Evolutionary conservation across 2,329 filamentous ascomycete species (phyloP).

Genomic region (Alternaria brassicae): DNA sequence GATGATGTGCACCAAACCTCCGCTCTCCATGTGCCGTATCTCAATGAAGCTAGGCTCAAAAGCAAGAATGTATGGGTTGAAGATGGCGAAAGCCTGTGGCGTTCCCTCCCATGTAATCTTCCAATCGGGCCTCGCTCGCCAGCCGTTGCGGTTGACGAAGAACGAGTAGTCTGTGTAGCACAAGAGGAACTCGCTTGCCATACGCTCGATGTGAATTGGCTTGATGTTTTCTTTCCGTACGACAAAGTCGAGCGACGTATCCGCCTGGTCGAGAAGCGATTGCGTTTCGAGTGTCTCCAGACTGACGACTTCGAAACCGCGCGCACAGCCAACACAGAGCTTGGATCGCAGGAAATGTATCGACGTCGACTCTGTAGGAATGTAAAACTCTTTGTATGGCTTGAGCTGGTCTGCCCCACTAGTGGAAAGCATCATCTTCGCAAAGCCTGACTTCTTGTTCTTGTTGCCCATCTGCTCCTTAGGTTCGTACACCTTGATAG

Average conservation of each 20-base stretch:
- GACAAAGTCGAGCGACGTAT: slow-evolving; percentile 97
- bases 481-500: slow-evolving; percentile 98
- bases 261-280: slow-evolving; percentile 93
- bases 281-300: slow-evolving; percentile 98
- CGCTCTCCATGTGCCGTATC: slow-evolving; percentile 92
- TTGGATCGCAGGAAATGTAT: slow-evolving; percentile 98
- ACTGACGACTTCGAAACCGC: slow-evolving; percentile 96
- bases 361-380: slow-evolving; percentile 96
- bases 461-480: slow-evolving; percentile 93
- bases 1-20: slow-evolving; percentile 89
- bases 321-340: slow-evolving; percentile 91
- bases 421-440: slow-evolving; percentile 95
- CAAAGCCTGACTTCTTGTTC: slow-evolving; percentile 93
- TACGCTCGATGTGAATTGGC: slow-evolving; percentile 95
- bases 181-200: slow-evolving; percentile 95
- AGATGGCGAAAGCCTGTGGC: slow-evolving; percentile 90
- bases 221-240: slow-evolving; percentile 90
- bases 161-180: slow-evolving; percentile 99
- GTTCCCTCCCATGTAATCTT: slow-evolving; percentile 96
- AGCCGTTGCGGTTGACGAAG: slow-evolving; percentile 98
- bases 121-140: slow-evolving; percentile 96
- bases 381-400: slow-evolving; percentile 88
- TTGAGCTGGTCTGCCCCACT: slow-evolving; percentile 89
- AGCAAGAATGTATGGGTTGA: slow-evolving; percentile 94
- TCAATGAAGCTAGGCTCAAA: slow-evolving; percentile 99